phyloP scores from a whole-genome alignment of 2,329 filamentous ascomycete genomes.

The Xylaria sp. region DNA sequence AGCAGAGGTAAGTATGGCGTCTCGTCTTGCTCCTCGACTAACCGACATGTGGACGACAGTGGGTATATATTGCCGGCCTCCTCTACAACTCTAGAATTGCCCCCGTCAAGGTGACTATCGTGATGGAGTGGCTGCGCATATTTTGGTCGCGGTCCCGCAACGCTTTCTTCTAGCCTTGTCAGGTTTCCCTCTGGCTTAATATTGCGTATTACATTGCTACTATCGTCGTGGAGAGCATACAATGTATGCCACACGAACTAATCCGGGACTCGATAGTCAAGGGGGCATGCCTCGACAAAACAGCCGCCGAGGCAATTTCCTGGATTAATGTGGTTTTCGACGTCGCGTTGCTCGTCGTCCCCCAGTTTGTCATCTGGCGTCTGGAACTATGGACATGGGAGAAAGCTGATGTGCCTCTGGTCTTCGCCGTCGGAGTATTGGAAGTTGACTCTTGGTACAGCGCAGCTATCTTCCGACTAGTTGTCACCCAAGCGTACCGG shows the following conservation, averaged over 20 bases:
- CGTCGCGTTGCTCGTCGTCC: slow-evolving; percentile 14
- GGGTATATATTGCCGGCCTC: slow-evolving; percentile 28
- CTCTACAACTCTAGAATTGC: slow-evolving; percentile 29
- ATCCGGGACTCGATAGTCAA: slow-evolving; percentile 31
- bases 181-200: slow-evolving; percentile 24
- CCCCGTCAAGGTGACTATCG: slow-evolving; percentile 27
- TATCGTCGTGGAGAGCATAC: slow-evolving; percentile 26
- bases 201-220: slow-evolving; percentile 21
- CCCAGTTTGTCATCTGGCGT: slow-evolving; percentile 29
- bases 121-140: slow-evolving; percentile 28
- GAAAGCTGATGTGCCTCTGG: slow-evolving; percentile 17
- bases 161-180: slow-evolving; percentile 29
- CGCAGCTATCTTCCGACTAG: slow-evolving; percentile 27
- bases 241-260: slow-evolving; percentile 24
- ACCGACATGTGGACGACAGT: slow-evolving; percentile 16
- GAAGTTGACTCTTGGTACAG: slow-evolving; percentile 18
- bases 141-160: slow-evolving; percentile 12
- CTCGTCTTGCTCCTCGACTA: slow-evolving; percentile 4
- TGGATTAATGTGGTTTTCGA: slow-evolving; percentile 26
- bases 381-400: background rate
- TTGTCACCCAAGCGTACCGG: slow-evolving; percentile 5
- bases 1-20: slow-evolving; percentile 11
- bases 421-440: slow-evolving; percentile 28
- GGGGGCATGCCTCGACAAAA: slow-evolving; percentile 25
- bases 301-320: slow-evolving; percentile 14